Conservation (phyloP, 139 green algal species). For the Nannochloris sp. region DNA sequence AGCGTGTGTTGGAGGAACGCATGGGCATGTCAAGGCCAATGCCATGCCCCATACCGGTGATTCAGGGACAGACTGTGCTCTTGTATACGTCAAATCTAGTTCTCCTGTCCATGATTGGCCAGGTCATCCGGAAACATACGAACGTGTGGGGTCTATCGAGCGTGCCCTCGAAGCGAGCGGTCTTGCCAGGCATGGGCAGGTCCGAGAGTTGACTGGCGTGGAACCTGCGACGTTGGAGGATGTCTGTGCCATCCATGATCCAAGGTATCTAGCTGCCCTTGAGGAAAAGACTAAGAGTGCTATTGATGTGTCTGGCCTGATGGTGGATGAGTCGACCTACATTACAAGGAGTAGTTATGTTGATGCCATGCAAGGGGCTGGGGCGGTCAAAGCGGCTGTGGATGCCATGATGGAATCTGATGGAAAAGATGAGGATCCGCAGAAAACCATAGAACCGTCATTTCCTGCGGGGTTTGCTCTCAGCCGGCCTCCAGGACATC, state of each 20-base stretch:
- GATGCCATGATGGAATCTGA: constrained; percentile 27
- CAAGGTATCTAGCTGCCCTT: constrained; percentile 35
- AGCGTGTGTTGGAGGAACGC: no score
- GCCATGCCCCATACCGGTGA: neutral
- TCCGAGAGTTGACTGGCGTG: constrained; percentile 24
- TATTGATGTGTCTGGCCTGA: neutral
- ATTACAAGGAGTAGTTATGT: constrained; percentile 18
- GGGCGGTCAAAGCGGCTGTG: constrained; percentile 29
- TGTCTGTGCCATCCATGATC: constrained; percentile 41
- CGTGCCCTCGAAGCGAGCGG: constrained; percentile 17
- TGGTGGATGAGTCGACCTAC: constrained; percentile 12
- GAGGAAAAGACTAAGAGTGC: constrained; percentile 9
- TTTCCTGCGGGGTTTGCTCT: constrained; percentile 52
- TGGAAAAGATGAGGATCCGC: neutral
- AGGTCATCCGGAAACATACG: constrained; percentile 48
- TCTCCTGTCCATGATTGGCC: constrained; percentile 26
- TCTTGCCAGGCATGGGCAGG: constrained; percentile 5
- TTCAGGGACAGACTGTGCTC: neutral
- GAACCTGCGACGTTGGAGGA: constrained; percentile 13
- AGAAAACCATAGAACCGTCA: neutral
- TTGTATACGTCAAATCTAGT: constrained; percentile 9
- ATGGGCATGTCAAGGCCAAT: no score
- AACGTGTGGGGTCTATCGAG: constrained; percentile 40
- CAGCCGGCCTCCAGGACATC: constrained; percentile 77
- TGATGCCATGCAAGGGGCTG: constrained; percentile 19